phyloP scores from a whole-genome alignment of 805 yeast genomes.

The Hanseniaspora clermontiae region DNA sequence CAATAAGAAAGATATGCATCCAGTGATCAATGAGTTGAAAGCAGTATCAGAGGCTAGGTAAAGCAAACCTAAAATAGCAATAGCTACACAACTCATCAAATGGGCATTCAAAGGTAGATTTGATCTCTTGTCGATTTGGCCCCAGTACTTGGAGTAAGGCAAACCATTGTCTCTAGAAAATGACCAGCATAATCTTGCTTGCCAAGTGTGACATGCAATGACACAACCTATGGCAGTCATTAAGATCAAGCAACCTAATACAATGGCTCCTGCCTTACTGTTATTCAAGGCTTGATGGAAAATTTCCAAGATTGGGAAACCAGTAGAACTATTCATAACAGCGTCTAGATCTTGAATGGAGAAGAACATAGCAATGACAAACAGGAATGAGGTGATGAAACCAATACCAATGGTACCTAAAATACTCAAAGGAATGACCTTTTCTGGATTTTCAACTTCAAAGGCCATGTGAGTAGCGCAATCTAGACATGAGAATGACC shows the following conservation, averaged over 20 bases:
- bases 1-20: constrained; percentile 48
- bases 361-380: constrained; percentile 48
- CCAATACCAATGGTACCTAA: constrained; percentile 59
- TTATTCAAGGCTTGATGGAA: constrained; percentile 42
- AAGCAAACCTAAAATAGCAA: constrained; percentile 44
- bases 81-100: constrained; percentile 40
- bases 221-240: constrained; percentile 51
- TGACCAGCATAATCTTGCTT: constrained; percentile 59
- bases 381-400: constrained; percentile 46
- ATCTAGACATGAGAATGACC: constrained; percentile 60
- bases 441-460: constrained; percentile 47
- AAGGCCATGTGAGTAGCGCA: constrained; percentile 66
- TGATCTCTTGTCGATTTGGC: constrained; percentile 37
- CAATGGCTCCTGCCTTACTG: constrained; percentile 45
- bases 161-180: constrained; percentile 60
- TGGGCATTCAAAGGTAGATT: constrained; percentile 56
- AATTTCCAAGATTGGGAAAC: constrained; percentile 54
- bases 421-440: constrained; percentile 53
- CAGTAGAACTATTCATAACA: constrained; percentile 39
- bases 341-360: constrained; percentile 43
- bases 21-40: constrained; percentile 51
- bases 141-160: constrained; percentile 45
- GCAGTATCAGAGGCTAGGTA: constrained; percentile 59
- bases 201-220: constrained; percentile 59
- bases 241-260: constrained; percentile 39